These are phyloP conservation scores for Coemansia umbellata DNA, from an alignment of 192 early-diverging fungal species.

Conservation along the genomic window DNA sequence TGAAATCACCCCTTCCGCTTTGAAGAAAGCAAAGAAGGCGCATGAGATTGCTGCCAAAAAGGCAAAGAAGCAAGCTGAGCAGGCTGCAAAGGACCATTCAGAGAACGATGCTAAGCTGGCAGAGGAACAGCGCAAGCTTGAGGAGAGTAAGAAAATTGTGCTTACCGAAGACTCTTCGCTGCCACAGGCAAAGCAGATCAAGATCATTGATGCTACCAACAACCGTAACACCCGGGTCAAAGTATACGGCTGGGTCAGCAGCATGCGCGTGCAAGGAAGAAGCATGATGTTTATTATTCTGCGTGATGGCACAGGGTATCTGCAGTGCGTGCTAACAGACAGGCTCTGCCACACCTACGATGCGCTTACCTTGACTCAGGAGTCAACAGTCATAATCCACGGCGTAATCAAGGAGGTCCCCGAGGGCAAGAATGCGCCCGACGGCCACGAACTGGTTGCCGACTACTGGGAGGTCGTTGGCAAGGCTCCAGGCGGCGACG, in stretches of 20 bases:
- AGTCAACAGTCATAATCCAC: constrained; percentile 88
- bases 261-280: constrained; percentile 92
- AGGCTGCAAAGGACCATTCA: constrained; percentile 62
- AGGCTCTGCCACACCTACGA: constrained; percentile 92
- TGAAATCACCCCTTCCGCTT: constrained; percentile 77
- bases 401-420: constrained; percentile 87
- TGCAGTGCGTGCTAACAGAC: constrained; percentile 91
- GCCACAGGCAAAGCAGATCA: constrained; percentile 76
- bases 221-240: constrained; percentile 75
- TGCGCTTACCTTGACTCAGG: constrained; percentile 85
- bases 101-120: constrained; percentile 50
- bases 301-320: constrained; percentile 89
- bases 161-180: constrained; percentile 69
- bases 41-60: constrained; percentile 64
- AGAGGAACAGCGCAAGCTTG: constrained; percentile 77
- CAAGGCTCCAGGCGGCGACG: constrained; percentile 90
- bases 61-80: constrained; percentile 75
- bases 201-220: constrained; percentile 61
- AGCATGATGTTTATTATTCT: constrained; percentile 94
- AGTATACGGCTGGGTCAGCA: constrained; percentile 95
- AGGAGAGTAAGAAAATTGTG: constrained; percentile 80
- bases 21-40: constrained; percentile 88
- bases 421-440: constrained; percentile 93
- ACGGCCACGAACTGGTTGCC: constrained; percentile 88
- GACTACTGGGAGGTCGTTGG: constrained; percentile 96